Evolutionary conservation across 2,329 filamentous ascomycete species (phyloP), one percentile per base, ranked within the genome.

Genomic region (Chaetomium globosum): DNA sequence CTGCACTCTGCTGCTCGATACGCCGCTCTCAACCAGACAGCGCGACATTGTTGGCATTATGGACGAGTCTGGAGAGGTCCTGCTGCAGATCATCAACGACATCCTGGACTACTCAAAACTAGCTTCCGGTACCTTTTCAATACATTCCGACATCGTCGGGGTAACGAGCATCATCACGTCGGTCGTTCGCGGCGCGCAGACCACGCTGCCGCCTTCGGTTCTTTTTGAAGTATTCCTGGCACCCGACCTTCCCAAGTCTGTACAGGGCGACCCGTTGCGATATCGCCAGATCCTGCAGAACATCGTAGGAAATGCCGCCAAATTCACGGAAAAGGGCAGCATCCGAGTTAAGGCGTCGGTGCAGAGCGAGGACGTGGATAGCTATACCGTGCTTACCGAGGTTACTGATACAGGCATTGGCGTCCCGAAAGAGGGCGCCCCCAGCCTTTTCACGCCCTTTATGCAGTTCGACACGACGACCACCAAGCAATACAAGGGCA

Each of bases 361-460:
- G 7, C 63, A 78, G 2, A 68, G 73, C 1, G 78, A 85, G 48
- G 76, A 81, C 48, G 74, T 78, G 1, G 75, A 75, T 7, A 74
- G 73, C 1, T 85, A 79, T 65, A 76, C 74, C 1, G 78, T 88
- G n/a, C 71, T 80, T 31, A 83, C 83, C 69, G 84, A 85, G 0
- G 84, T 95, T 4, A 86, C 90, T 73, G 91, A 95, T 71, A 91
- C 89, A 0, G 91, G 91, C 0, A 93, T 95, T 58, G 91, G 91
- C 6, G 93, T 95, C 36, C 88, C 92, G 65, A 87, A 92, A 49
- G 86, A 4, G 21, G 79, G 80, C 0, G 73, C 78, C 6, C 75
- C 77, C 43, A 78, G 78, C 1, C 78, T 88, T 0, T 94, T 94
- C 77, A 88, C 88, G 65, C 91, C 91, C 0, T 94, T 94, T 75